These are phyloP conservation scores for Papiliotrema fonsecae DNA, from an alignment of 1,284 basidiomycete species.

Conservation along the genomic window DNA sequence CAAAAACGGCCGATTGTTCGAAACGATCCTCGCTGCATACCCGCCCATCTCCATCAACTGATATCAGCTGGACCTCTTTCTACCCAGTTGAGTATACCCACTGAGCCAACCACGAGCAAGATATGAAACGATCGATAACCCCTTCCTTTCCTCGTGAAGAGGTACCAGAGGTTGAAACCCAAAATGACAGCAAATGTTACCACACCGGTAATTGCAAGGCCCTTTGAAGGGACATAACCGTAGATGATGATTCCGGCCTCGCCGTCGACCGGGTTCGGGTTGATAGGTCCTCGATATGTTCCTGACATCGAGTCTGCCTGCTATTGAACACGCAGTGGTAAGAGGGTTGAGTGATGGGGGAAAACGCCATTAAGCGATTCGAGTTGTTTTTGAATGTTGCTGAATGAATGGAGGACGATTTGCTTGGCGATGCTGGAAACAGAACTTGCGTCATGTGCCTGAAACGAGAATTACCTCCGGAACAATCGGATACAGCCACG, in stretches of 20 bases:
- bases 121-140: constrained; percentile 19
- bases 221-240: constrained; percentile 42
- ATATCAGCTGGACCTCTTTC: not conserved
- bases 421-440: too few species aligned
- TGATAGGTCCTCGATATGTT: constrained; percentile 37
- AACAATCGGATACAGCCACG: too few species aligned
- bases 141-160: constrained; percentile 13
- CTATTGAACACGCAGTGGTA: too few species aligned
- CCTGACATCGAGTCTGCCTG: constrained; percentile 4
- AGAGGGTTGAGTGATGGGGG: too few species aligned
- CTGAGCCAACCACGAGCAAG: constrained; percentile 20
- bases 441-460: too few species aligned
- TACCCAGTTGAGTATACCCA: constrained; percentile 8
- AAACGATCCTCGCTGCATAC: constrained; percentile 28
- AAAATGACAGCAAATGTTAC: constrained; percentile 35
- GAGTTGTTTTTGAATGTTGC: too few species aligned
- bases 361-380: too few species aligned
- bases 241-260: constrained; percentile 44
- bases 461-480: too few species aligned
- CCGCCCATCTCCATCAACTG: constrained; percentile 38
- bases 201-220: constrained; percentile 31
- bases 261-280: constrained; percentile 30
- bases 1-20: constrained; percentile 23
- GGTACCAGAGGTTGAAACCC: constrained; percentile 29
- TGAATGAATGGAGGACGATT: too few species aligned